Evolutionary conservation across 2,329 filamentous ascomycete genomes (phyloP).

Genomic region (Curvularia sp.): DNA sequence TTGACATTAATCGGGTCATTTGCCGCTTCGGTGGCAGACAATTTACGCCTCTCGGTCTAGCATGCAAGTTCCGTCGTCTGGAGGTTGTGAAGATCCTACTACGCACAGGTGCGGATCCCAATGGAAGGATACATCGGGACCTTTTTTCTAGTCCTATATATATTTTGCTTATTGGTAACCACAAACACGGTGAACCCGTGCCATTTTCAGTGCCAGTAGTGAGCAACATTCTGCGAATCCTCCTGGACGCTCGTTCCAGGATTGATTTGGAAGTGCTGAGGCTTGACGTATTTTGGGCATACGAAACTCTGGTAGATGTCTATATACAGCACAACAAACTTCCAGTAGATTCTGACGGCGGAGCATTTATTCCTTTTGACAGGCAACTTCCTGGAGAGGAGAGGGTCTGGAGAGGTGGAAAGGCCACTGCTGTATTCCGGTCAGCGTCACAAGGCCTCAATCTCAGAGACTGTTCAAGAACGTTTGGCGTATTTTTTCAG

Average conservation of each 20-base stretch:
- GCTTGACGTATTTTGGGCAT: neutral
- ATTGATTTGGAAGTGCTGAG: rapidly evolving
- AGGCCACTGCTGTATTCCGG: neutral
- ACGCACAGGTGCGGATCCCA: neutral
- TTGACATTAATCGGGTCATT: neutral
- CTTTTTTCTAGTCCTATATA: neutral
- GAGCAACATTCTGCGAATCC: neutral
- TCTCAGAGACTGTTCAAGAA: no score
- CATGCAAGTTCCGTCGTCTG: neutral
- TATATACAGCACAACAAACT: neutral
- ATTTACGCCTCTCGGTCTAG: conserved; percentile 1
- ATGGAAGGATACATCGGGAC: neutral
- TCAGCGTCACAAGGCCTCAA: neutral
- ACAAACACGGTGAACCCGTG: no score
- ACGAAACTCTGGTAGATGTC: neutral
- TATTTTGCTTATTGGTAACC: no score
- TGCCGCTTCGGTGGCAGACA: neutral
- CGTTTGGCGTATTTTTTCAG: no score
- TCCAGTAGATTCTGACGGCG: neutral
- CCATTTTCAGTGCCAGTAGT: no score
- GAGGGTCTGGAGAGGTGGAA: no score
- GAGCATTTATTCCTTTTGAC: no score
- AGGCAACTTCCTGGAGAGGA: no score
- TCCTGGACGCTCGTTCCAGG: neutral
- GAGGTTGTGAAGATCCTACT: neutral